These are phyloP conservation scores for Teunomyces gatunensis DNA, from an alignment of 805 yeast genomes.

Conservation along the genomic window DNA sequence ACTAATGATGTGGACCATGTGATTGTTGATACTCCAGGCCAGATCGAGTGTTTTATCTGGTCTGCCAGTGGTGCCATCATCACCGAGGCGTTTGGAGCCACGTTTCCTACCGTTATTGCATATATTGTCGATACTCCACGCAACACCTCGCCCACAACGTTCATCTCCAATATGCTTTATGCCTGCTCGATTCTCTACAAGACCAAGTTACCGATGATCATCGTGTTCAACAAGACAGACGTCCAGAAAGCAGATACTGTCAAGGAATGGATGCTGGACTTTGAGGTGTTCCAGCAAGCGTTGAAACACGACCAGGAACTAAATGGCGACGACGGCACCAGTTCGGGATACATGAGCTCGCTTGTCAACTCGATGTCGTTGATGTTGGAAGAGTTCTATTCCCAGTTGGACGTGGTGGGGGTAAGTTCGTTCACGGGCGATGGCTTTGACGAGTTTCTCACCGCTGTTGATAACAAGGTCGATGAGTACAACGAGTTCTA, in stretches of 20 bases:
- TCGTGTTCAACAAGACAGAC: constrained; percentile 95
- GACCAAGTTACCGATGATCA: constrained; percentile 93
- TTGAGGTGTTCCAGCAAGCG: constrained; percentile 85
- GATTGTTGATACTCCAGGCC: constrained; percentile 97
- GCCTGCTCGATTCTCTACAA: constrained; percentile 97
- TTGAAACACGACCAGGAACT: constrained; percentile 64
- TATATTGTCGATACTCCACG: constrained; percentile 97
- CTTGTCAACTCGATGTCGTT: constrained; percentile 92
- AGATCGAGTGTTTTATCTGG: constrained; percentile 98
- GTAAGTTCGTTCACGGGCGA: constrained; percentile 91
- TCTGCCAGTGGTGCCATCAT: constrained; percentile 95
- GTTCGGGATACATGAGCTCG: constrained; percentile 91
- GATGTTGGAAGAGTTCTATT: constrained; percentile 94
- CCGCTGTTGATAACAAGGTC: constrained; percentile 81
- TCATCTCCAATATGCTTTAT: constrained; percentile 96
- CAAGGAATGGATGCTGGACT: constrained; percentile 96
- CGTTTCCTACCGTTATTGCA: constrained; percentile 94
- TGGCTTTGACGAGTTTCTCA: constrained; percentile 88
- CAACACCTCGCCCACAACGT: constrained; percentile 90
- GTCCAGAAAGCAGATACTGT: constrained; percentile 83
- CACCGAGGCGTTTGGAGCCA: constrained; percentile 93
- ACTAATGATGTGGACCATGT: constrained; percentile 58
- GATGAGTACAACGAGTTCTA: constrained; percentile 84
- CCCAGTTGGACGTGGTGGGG: constrained; percentile 87
- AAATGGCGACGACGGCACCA: constrained; percentile 56